Base-by-base conservation (phyloP, 805 yeast genomes). In the Yamadazyma takamatsuzukensis region DNA sequence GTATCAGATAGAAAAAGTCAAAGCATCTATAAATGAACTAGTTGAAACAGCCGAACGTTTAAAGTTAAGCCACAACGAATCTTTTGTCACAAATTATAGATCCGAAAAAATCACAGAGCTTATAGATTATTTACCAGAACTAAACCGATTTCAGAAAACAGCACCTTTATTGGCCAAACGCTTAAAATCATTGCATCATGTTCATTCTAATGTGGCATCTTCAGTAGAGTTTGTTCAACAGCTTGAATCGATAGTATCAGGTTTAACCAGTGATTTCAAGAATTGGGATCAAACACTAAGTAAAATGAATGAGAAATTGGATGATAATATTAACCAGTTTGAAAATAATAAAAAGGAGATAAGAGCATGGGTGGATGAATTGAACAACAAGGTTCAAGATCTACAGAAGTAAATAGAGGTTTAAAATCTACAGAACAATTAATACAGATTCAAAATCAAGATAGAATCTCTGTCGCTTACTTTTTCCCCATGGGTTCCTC, bases 131-230 rank as follows among this genome's bases (percentile, higher is more conserved):
- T 32, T 66, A 11, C 54, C 52, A 1, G 52, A 51, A 4, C 44
- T 65, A 27, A 56, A 54, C 8, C 36, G 29, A 2, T 37, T 51
- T 15, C 49, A 44, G 17, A 27, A 34, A 9, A 28, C 36, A 8
- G 47, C 60, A 5, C 67, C 67, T 0, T 32, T 44, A 5, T 23
- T 63, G 7, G 23, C 63, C 0, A 23, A 33, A 6, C 34, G 72
- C 18, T 49, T 67, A 23, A 53, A 56, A 25, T 37, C 57, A 2
- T 49, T 67, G 26, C 56, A 61, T 33, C 34, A 39, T 3, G 50
- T 62, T 2, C 71, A 67, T 39, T 33, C 52, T 6, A 61, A 57
- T 12, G 30, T 61, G 13, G 61, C 57, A 7, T 45, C 38, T n/a
- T 43, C 56, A 5, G 53, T 59, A 17, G 42, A 43, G 4, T 41